Evolutionary conservation across 495 filamentous ascomycete genomes (phyloP), one percentile per base, ranked within the genome.

Genomic region (Jackrogersella minutella): DNA sequence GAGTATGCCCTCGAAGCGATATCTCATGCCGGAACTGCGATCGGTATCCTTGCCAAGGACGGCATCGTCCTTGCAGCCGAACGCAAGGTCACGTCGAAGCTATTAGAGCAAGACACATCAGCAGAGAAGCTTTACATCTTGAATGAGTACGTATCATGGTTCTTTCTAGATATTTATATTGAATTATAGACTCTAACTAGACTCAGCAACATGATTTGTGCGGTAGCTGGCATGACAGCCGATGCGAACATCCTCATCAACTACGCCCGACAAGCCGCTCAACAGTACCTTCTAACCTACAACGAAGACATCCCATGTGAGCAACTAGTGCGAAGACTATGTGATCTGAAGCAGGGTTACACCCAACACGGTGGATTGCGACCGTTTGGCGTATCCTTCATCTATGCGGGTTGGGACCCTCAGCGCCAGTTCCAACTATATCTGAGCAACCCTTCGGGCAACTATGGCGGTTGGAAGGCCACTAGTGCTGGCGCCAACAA

Each of bases 231-330:
- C 81, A 97, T 98, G 95, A 98, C 93, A 47, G 93, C 95, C 75
- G 95, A 99, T 77, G 95, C 95, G 69, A 99, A 99, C 84, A 99
- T 99, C 80, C 90, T 99, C 71, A 98, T 99, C 89, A 98, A 98
- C 85, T 97, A 92, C 81, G 95, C 95, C 79, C 93, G 95, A 64
- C 92, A 96, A 86, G 89, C 90, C 73, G 96, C 95, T 60, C 95
- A 99, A 81, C 87, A 88, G 65, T 98, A 98, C 79, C 95, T 99
- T 75, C 87, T 95, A 58, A 99, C 95, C 63, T 99, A 98, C 87
- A 96, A 97, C 84, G 92, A 97, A 87, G 95, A 99, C 74, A 99
- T 99, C 71, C 95, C 95, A 58, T 99, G 95, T 82, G 95, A 98
- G 77, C 95, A 98, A 81, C 92, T 99, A 30, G 95, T 99, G 55